Evolutionary conservation across 306 rosid species (phyloP), one percentile per base, ranked within the genome.

Genomic region (Parietaria judaica): DNA sequence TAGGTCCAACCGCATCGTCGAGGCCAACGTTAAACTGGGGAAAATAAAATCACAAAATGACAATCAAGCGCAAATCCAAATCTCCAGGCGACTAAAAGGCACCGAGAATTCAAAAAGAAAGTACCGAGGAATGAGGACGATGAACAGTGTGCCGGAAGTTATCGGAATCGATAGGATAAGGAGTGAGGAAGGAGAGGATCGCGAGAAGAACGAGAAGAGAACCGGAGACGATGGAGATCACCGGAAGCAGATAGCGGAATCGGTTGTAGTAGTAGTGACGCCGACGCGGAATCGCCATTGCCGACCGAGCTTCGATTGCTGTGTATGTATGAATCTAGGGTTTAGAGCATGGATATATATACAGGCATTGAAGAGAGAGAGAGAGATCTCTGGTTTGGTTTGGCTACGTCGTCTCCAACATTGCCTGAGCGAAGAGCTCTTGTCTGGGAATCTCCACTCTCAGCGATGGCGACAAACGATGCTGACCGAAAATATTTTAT

Each of bases 221-320:
- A 54, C 79, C 87, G 65, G 79, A 78, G 74, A 82, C 60, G 79
- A 84, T 75, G 7, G 95, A 84, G 47, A 94, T 55, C 54, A 81
- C 50, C 50, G 95, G 99, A 71, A 86, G 59, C 66, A 82, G 17
- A 5, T 44, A 68, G 31, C 89, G 82, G 66, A 80, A 78, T 8
- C 95, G 83, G 66, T 84, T 83, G 59, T 72, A 71, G 77, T 76
- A 72, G 76, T 84, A 79, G 72, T 76, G 65, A 63, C 99, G 99
- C 78, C 99, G 99, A 78, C 99, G 88, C 53, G 76, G 97, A 69
- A 64, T 52, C 35, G 87, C 90, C 99, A 81, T 81, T 39, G 34
- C 51, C 61, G 51, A 43, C 9, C 43, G 31, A 8, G 47, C 3
- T 7, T 10, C 4, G 5, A 35, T 5, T 14, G 7, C 34, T 14